Base-by-base conservation (phyloP, 306 rosid genomes). In the Argentina anserina region DNA sequence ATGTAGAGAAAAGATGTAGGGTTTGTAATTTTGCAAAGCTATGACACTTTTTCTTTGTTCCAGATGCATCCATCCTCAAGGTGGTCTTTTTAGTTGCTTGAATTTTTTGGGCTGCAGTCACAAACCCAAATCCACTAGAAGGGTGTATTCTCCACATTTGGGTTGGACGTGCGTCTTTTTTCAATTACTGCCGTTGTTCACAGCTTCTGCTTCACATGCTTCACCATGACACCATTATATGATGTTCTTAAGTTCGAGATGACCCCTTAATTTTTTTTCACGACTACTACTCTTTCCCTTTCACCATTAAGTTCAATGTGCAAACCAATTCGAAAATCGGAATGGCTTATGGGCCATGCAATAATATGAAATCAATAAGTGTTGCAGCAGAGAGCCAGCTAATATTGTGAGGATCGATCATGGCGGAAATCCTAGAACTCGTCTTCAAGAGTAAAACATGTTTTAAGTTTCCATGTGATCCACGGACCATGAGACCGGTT, bases 341-440 rank as follows among this genome's bases (percentile, higher is more conserved):
- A 52, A 70, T 37, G 64, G 10, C 10, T 6, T 63, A 36, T 52
- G 49, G 50, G 47, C 21, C 75, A 70, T 55, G 52, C 25, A 40
- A 1, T 17, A 25, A 7, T 29, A 13, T 59, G 63, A 31, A 31
- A 60, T 60, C 15, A 14, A 36, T 9, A 59, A 29, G 52, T 7
- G 29, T 0, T 2, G 55, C 66, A 71, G 41, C 65, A 63, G 7
- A 34, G 45, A 41, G 64, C 67, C 81, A 77, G 76, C 72, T 71
- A 33, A 13, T 77, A 10, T 3, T 70, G 65, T 62, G 80, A 39
- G 20, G 46, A 40, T 17, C 3, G 40, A 60, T 56, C 62, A 56
- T 69, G 80, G 70, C 36, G 65, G 65, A 59, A 36, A 28, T 37
- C 42, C 20, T 70, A 37, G 9, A 21, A 65, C 67, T 59, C 39